A percentile compares a stretch with the other conserved stretches of the same genome.
These are phyloP conservation scores for Tetradesmus obliquus DNA, from an alignment of 139 green algal species.

Conservation along the genomic window DNA sequence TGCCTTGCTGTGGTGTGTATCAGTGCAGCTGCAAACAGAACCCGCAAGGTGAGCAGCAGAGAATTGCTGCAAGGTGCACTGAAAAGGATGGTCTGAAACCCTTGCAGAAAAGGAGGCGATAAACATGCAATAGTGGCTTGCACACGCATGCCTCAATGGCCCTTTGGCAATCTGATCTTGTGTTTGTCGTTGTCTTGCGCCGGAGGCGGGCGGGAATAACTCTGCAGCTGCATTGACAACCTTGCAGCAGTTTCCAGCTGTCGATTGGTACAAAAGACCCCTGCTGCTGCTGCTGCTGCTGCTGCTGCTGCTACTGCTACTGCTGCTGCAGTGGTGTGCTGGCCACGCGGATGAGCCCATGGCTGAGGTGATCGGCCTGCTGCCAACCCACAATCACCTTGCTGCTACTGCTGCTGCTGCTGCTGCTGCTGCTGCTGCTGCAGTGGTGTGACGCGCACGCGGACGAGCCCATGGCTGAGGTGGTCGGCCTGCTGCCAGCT, in stretches of 20 bases:
- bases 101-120: not conserved
- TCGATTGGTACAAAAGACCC: too few species aligned
- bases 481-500: conserved; percentile 31
- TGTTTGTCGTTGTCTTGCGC: not conserved
- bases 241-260: too few species aligned
- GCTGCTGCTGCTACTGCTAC: not conserved
- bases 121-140: not conserved
- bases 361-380: not conserved
- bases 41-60: not conserved
- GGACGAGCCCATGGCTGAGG: conserved; percentile 24
- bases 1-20: not conserved
- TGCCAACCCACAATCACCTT: not conserved
- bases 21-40: not conserved
- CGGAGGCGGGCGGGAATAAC: not conserved
- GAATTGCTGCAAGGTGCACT: not conserved
- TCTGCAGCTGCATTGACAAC: not conserved
- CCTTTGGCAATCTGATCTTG: too few species aligned
- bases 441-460: conserved; percentile 28
- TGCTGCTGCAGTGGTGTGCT: not conserved
- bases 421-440: not conserved
- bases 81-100: not conserved
- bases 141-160: too few species aligned
- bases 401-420: not conserved
- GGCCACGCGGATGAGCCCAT: not conserved
- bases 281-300: conserved; percentile 4